Percentiles rank a stretch among this genome's conserved stretches.
These are phyloP conservation scores for Alternaria sp. DNA, from an alignment of 2,329 filamentous ascomycete genomes.

Conservation along the genomic window DNA sequence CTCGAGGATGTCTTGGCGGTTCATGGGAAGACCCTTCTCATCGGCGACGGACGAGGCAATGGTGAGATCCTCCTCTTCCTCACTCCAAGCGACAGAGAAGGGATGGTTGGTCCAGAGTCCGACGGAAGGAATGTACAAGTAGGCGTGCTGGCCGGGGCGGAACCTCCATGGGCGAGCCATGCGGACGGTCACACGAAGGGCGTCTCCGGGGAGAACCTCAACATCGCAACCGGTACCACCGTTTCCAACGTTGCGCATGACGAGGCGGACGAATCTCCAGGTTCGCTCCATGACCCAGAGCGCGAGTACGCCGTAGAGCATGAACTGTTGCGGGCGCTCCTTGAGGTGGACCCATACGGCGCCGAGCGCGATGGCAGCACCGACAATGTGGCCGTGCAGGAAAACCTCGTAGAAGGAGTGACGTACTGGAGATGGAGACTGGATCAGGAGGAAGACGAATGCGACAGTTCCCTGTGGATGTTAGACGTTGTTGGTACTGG, in stretches of 20 bases:
- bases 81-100: constrained; percentile 80
- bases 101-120: constrained; percentile 78
- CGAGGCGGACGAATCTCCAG: constrained; percentile 64
- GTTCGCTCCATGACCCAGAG: constrained; percentile 72
- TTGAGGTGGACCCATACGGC: constrained; percentile 72
- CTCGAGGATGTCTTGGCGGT: constrained; percentile 59
- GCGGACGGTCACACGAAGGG: constrained; percentile 73
- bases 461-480: constrained; percentile 62
- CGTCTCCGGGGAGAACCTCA: constrained; percentile 78
- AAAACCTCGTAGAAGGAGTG: constrained; percentile 84
- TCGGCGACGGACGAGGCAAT: constrained; percentile 30
- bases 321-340: constrained; percentile 63
- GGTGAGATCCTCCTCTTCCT: constrained; percentile 60
- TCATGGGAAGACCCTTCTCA: constrained; percentile 57
- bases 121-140: constrained; percentile 76
- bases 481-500: constrained; percentile 66
- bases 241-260: constrained; percentile 70
- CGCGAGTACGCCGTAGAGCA: constrained; percentile 67
- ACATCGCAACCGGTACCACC: constrained; percentile 73
- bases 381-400: constrained; percentile 72
- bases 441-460: constrained; percentile 68
- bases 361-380: constrained; percentile 65
- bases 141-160: constrained; percentile 77
- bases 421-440: constrained; percentile 73
- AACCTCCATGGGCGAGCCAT: constrained; percentile 80